Evolutionary conservation across 805 yeast genomes (phyloP), one percentile per base, ranked within the genome.

Genomic region (Maudiozyma serrabonitensis): DNA sequence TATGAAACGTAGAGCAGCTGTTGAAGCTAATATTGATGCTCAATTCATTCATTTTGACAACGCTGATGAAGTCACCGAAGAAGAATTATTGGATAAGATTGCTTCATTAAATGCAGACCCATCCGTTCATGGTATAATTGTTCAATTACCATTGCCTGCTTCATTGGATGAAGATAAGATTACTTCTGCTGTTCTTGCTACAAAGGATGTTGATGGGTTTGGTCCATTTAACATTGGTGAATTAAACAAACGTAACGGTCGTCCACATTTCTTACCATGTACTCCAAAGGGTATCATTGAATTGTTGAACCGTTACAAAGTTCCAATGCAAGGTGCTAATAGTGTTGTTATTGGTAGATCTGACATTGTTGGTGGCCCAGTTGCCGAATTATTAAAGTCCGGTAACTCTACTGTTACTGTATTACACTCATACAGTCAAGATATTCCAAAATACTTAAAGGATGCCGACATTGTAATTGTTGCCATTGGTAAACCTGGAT

Each of bases 131-230:
- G 99, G 99, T 46, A 72, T 91, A 28, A 74, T 91, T 53, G 83
- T 91, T 50, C 99, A 90, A 72, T 76, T 91, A 55, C 99, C 99
- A 4, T 72, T 91, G 50, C 99, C 98, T 34, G 66, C 69, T 31
- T 86, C 82, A 61, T 73, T 90, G 51, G 79, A 86, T 63, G 98
- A 91, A 71, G 80, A 84, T 43, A 67, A 69, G 45, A 75, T 93
- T 56, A 93, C 98, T 45, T 81, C 83, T 60, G 75, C 89, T 1
- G 97, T 91, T n/a, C 69, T 75, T 11, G 78, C 86, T 15, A 80
- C 76, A 42, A 91, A 91, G 70, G 99, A 91, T 61, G 96, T 93
- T 44, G 99, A 91, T 67, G 99, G 99, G 1, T 93, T 91, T 61
- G 93, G 90, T 41, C 81, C 89, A 49, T 76, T 74, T 60, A 93